Percentiles rank a stretch among this genome's conserved stretches.
These are phyloP conservation scores for Eragrostis tef DNA, from an alignment of 202 grass and related monocot species.

Conservation along the genomic window DNA sequence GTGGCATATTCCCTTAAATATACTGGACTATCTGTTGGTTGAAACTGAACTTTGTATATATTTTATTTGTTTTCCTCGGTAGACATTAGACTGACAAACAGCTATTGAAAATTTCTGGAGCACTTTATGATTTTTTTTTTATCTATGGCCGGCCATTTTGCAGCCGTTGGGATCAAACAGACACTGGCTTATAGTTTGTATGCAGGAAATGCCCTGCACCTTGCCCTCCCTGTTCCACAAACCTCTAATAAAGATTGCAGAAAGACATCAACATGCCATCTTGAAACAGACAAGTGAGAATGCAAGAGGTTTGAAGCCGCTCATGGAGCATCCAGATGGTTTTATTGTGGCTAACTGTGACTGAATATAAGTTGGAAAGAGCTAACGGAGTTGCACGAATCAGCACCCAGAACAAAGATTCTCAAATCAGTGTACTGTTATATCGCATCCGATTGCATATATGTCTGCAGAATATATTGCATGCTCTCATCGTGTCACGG, in stretches of 20 bases:
- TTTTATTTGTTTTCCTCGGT: background rate
- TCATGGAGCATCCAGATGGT: conserved; percentile 43
- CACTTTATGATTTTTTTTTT: conserved; percentile 10
- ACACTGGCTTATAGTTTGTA: background rate
- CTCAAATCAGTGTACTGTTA: conserved; percentile 44
- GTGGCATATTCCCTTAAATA: background rate
- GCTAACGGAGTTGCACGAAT: conserved; percentile 31
- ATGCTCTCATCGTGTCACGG: conserved; percentile 5
- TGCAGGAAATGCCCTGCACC: conserved; percentile 10
- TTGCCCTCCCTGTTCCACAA: background rate
- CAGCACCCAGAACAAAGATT: conserved; percentile 24
- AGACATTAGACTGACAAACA: background rate
- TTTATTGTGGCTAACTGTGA: conserved; percentile 36
- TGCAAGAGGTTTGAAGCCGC: conserved; percentile 20
- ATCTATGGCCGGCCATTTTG: conserved; percentile 1
- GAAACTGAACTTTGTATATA: background rate
- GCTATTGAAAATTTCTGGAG: background rate
- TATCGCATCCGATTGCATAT: conserved; percentile 29
- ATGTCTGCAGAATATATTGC: conserved; percentile 31
- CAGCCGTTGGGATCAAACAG: conserved; percentile 8
- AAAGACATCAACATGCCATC: conserved; percentile 35
- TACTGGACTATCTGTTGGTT: background rate
- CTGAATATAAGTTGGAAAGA: background rate
- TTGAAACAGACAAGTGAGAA: conserved; percentile 42
- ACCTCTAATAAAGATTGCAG: conserved; percentile 35